Base-by-base conservation (phyloP, 2,329 filamentous ascomycete genomes). In the Myriosclerotinia curreyana region DNA sequence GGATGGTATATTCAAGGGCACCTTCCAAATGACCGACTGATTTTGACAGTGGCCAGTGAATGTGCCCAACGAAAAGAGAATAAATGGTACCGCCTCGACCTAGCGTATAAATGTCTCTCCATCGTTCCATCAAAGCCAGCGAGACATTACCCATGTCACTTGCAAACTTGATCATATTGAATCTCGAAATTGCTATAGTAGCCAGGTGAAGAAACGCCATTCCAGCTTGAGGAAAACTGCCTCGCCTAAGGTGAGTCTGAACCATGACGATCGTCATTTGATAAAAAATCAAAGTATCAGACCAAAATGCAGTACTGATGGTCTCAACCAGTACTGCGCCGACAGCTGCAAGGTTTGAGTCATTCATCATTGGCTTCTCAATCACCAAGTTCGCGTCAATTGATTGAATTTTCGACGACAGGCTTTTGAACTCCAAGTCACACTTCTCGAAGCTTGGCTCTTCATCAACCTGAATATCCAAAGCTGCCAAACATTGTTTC, bases 391-490 rank as follows among this genome's bases (percentile, higher is more conserved):
- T 70, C 36, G 77, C 78, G 51, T 86, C 86, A 75, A 83, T 83
- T 50, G 78, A 81, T 72, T 83, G 82, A 15, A 92, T 81, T 71
- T 82, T 81, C 2, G 80, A 75, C n/a, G 83, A 81, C 22, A 89
- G 77, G 60, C 81, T 80, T 69, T 86, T 81, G 70, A 95, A 96
- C 62, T 88, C 85, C 22, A 79, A 77, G 72, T 97, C 93, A 71
- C 91, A 96, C 69, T 89, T 85, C 69, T 93, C 86, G 74, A 87
- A 92, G 0, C 84, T 87, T 2, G 87, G 87, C 2, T 85, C 79
- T 1, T 86, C 80, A 42, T 87, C 83, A 15, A 95, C 79, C 1
- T 83, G 76, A 20, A 93, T 81, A 3, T 85, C 89, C 15, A 96
- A 81, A 15, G 87, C 87, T 36, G 77, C 78, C 20, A 97, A 78